Evolutionary conservation across 306 rosid genomes (phyloP).

Genomic region (Canavalia ensiformis): DNA sequence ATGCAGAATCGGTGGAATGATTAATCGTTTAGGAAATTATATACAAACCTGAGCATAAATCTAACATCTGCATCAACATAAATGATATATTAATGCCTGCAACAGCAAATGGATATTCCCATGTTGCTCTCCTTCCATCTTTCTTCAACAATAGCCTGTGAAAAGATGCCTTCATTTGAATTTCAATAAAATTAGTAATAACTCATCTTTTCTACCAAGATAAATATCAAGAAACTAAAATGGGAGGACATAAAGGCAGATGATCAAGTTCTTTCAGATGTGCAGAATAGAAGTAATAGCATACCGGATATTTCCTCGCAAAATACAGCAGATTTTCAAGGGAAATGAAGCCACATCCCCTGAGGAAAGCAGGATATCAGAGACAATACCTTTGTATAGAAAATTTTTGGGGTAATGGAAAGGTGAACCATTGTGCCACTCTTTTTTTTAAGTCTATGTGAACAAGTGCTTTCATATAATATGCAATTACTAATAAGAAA

Average conservation of each 20-base stretch:
- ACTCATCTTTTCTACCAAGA: constrained; percentile 48
- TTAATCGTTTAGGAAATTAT: not conserved
- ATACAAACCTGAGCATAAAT: constrained; percentile 73
- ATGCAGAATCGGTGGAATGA: not conserved
- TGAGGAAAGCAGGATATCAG: constrained; percentile 67
- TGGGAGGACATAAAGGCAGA: constrained; percentile 27
- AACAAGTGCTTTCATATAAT: constrained; percentile 9
- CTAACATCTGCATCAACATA: constrained; percentile 94
- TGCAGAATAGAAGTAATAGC: constrained; percentile 46
- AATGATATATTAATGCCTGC: constrained; percentile 92
- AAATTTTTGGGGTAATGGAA: constrained; percentile 27
- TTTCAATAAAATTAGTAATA: constrained; percentile 70
- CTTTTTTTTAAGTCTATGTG: not conserved
- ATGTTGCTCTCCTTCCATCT: constrained; percentile 85
- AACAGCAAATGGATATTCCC: constrained; percentile 98
- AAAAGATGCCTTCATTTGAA: constrained; percentile 94
- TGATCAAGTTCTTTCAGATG: constrained; percentile 28
- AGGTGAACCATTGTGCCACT: constrained; percentile 37
- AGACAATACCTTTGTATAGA: constrained; percentile 48
- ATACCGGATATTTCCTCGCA: constrained; percentile 88
- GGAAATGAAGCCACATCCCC: constrained; percentile 93
- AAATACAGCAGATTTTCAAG: constrained; percentile 91
- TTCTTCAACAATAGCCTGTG: constrained; percentile 84
- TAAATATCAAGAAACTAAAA: constrained; percentile 46
- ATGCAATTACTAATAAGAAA: constrained; percentile 24